Base-by-base conservation (phyloP, 441 rosid genomes). In the Erodium moschatum region DNA sequence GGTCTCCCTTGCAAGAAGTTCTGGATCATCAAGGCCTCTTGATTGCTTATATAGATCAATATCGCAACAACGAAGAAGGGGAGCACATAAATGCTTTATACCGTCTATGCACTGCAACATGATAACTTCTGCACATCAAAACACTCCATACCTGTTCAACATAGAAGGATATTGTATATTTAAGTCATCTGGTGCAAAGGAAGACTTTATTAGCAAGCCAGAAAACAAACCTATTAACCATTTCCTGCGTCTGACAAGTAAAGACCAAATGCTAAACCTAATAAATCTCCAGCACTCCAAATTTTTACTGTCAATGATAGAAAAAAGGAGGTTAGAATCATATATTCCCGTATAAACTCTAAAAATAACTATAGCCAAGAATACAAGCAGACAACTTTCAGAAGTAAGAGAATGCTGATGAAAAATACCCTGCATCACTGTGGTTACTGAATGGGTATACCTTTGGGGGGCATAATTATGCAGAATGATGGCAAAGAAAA, bases 91-190 rank as follows among this genome's bases (percentile, higher is more conserved):
- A 68, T 80, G 85, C 86, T 81, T 82, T 71, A 90, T n/a, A 64
- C 95, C 92, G 72, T 84, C 90, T 81, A 93, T 56, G 84, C 90
- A 89, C 92, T 81, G 90, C 87, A 86, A 77, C 97, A 92, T 92
- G 94, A 82, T 92, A 82, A 67, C 78, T 70, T 73, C 77, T 24
- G 44, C 62, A 76, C 81, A 81, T 86, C 92, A 90, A 83, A 77
- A 85, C 86, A 69, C 82, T 82, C 86, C 95, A 90, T 90, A 73
- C 89, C 97, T 90, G 76, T 67, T 69, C 56, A 69, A 71, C 62
- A 42, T 1, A 5, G 69, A 74, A 42, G 73, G 66, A 63, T 38
- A 33, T 15, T 33, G 2, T 8, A 21, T 52, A 70, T 50, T 50
- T n/a, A 65, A 24, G 13, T 0, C 1, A 65, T 65, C 67, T 35